Evolutionary conservation across 345 rosid species (phyloP).

Genomic region (Melaleuca quinquenervia): DNA sequence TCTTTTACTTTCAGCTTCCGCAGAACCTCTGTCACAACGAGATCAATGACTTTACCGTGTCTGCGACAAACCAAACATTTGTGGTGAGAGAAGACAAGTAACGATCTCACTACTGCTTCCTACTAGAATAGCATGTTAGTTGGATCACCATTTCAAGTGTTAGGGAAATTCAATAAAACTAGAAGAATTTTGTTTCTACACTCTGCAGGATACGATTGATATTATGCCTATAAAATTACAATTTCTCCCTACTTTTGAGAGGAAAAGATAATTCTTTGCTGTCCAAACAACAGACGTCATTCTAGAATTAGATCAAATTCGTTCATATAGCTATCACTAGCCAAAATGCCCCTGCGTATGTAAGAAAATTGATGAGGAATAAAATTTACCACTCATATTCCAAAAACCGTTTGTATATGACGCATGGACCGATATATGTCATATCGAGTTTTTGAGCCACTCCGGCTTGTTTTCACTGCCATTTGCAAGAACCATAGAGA

Average conservation of each 20-base stretch:
- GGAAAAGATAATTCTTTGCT: neutral
- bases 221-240: neutral
- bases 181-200: neutral
- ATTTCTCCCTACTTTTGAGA: neutral
- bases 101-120: neutral
- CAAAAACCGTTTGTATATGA: neutral
- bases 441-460: neutral
- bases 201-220: neutral
- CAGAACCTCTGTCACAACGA: neutral
- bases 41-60: neutral
- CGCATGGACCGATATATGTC: neutral
- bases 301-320: neutral
- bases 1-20: fast-evolving
- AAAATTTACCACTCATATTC: neutral
- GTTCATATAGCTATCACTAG: neutral
- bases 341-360: too few species aligned
- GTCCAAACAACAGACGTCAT: neutral
- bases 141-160: neutral
- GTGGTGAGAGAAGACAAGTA: neutral
- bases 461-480: neutral
- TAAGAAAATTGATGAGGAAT: neutral
- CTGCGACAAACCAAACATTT: neutral
- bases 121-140: fast-evolving
- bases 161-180: neutral
- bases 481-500: neutral